phyloP scores from a whole-genome alignment of 768 basidiomycete species.

The Hysterangium stoloniferum region DNA sequence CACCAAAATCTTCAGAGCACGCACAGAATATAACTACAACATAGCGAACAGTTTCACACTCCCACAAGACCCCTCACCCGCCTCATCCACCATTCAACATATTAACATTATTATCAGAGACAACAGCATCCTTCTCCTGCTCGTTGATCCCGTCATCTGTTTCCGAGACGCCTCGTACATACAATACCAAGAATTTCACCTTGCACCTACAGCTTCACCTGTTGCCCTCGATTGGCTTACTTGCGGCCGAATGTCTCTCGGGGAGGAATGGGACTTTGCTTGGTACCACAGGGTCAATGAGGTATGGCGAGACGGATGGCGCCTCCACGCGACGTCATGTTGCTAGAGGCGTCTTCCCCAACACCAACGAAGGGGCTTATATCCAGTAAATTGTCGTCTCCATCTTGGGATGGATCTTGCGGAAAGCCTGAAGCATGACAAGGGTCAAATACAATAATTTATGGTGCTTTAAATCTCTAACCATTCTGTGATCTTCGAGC shows the following conservation, averaged over 20 bases:
- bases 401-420: too few relatives aligned
- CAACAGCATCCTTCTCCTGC: slow-evolving; percentile 58
- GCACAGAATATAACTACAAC: slow-evolving; percentile 38
- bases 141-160: slow-evolving; percentile 92
- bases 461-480: too few relatives aligned
- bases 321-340: slow-evolving; percentile 67
- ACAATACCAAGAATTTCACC: slow-evolving; percentile 73
- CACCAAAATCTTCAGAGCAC: slow-evolving; percentile 89
- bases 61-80: neutral
- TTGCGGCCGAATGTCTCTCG: slow-evolving; percentile 71
- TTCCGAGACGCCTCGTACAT: slow-evolving; percentile 78
- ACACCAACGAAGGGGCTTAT: too few relatives aligned
- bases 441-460: too few relatives aligned
- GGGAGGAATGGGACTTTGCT: slow-evolving; percentile 88
- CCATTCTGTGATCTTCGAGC: too few relatives aligned
- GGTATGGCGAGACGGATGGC: slow-evolving; percentile 54
- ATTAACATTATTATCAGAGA: slow-evolving; percentile 49
- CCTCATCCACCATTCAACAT: slow-evolving; percentile 45
- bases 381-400: too few relatives aligned
- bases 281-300: slow-evolving; percentile 84
- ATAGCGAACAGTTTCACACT: neutral
- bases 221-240: slow-evolving; percentile 89
- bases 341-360: slow-evolving; percentile 48
- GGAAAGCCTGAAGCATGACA: too few relatives aligned
- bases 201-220: slow-evolving; percentile 52